Conservation (phyloP, 345 rosid genomes). For the Barbarea vulgaris region DNA sequence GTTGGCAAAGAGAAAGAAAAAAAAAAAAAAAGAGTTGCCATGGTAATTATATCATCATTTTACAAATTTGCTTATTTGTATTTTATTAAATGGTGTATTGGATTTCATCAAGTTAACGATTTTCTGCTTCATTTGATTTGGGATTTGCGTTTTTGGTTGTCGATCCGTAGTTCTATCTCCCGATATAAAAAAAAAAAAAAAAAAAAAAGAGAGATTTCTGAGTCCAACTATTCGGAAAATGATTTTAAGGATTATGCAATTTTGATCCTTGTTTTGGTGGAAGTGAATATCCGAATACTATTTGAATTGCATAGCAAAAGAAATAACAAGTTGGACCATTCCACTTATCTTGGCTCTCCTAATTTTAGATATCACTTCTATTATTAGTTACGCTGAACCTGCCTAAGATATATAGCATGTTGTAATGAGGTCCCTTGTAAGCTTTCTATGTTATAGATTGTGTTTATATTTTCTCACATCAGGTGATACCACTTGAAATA, state of each 20-base stretch:
- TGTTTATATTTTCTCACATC: conserved; percentile 4
- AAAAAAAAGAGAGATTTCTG: neutral
- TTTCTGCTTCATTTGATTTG: conserved; percentile 4
- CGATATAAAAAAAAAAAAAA: no score
- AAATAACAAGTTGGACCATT: conserved; percentile 10
- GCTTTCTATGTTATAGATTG: conserved; percentile 5
- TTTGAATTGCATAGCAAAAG: neutral
- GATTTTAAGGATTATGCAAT: conserved; percentile 14
- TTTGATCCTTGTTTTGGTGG: conserved; percentile 4
- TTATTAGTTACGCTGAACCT: conserved; percentile 24
- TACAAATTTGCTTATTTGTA: conserved; percentile 17
- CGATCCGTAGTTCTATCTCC: neutral
- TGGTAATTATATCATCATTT: conserved; percentile 41
- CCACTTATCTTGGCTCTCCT: neutral
- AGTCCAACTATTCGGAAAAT: neutral
- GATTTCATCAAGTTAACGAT: neutral
- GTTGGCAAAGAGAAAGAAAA: conserved; percentile 18
- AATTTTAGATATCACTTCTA: conserved; percentile 5
- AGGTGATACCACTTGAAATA: neutral
- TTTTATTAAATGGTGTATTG: neutral
- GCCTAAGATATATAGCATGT: conserved; percentile 10
- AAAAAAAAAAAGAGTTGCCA: conserved; percentile 25
- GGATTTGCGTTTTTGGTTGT: conserved; percentile 5
- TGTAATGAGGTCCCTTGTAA: neutral
- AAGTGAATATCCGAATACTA: conserved; percentile 6